These are phyloP conservation scores for Xylaria venustula DNA, from an alignment of 495 filamentous ascomycete genomes.

Conservation along the genomic window DNA sequence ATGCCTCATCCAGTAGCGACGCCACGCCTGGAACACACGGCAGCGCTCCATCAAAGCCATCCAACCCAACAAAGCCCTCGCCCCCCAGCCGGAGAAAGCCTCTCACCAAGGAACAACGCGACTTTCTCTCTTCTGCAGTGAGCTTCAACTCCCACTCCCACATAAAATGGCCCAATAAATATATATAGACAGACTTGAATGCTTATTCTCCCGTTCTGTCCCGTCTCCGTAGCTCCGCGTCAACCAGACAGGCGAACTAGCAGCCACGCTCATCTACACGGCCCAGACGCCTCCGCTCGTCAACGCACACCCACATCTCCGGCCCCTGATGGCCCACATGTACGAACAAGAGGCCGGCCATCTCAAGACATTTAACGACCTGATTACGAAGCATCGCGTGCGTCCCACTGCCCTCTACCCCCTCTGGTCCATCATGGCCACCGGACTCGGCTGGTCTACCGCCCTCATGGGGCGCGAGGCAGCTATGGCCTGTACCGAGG, in stretches of 20 bases:
- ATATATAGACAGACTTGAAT: neutral
- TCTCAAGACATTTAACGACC: conserved; percentile 76
- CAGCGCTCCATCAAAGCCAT: neutral
- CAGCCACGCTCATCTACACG: conserved; percentile 81
- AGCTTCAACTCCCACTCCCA: conserved; percentile 19
- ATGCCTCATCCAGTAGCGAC: neutral
- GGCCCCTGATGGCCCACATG: conserved; percentile 94
- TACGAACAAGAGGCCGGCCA: conserved; percentile 93
- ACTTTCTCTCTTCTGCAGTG: conserved; percentile 77
- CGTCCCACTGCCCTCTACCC: conserved; percentile 95
- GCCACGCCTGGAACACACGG: neutral
- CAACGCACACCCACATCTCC: conserved; percentile 78
- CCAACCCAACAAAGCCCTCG: conserved; percentile 10
- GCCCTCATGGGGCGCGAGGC: conserved; percentile 89
- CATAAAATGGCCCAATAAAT: no score
- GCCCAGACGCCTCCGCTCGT: conserved; percentile 75
- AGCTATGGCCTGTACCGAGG: conserved; percentile 98
- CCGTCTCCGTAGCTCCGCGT: conserved; percentile 59
- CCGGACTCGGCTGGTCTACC: conserved; percentile 84
- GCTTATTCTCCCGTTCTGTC: conserved; percentile 5
- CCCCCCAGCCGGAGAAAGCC: conserved; percentile 51
- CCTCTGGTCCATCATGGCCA: conserved; percentile 80
- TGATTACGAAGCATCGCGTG: conserved; percentile 83
- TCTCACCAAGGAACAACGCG: conserved; percentile 65
- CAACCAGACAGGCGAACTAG: conserved; percentile 88